These are phyloP conservation scores for Carex sylvatica DNA, from an alignment of 202 grass and related monocot species.

Conservation along the genomic window DNA sequence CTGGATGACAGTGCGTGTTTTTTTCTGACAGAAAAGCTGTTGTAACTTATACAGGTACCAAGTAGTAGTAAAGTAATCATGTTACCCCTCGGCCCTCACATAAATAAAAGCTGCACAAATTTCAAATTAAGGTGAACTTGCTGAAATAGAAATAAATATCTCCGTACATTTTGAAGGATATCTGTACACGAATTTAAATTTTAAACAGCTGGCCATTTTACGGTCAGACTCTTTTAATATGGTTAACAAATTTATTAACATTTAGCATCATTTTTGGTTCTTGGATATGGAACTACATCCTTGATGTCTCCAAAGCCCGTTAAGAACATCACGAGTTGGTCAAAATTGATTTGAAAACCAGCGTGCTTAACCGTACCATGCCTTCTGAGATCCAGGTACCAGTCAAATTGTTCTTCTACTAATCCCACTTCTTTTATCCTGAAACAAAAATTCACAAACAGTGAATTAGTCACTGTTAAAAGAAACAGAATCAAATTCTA, in stretches of 20 bases:
- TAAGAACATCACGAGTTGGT: constrained; percentile 42
- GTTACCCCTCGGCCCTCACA: not conserved
- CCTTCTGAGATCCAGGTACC: constrained; percentile 58
- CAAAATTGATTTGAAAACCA: constrained; percentile 54
- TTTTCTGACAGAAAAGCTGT: not conserved
- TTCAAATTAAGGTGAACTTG: not conserved
- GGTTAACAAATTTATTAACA: constrained; percentile 26
- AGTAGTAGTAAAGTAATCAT: not conserved
- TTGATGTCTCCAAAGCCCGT: constrained; percentile 37
- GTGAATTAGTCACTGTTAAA: not conserved
- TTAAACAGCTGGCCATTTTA: constrained; percentile 9
- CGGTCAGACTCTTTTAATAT: not conserved
- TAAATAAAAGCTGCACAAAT: not conserved
- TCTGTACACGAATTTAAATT: constrained; percentile 12
- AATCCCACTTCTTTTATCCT: constrained; percentile 48
- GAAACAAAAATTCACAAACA: constrained; percentile 6
- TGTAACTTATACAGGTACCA: not conserved
- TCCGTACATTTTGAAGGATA: not conserved
- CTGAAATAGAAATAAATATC: not conserved
- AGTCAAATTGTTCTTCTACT: constrained; percentile 40
- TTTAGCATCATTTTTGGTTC: constrained; percentile 37
- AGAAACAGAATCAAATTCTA: not conserved
- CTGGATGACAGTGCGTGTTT: not conserved
- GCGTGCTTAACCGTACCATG: constrained; percentile 54
- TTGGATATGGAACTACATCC: constrained; percentile 39